Conservation (phyloP, 805 yeast species). For the Candida coquimbonensis region DNA sequence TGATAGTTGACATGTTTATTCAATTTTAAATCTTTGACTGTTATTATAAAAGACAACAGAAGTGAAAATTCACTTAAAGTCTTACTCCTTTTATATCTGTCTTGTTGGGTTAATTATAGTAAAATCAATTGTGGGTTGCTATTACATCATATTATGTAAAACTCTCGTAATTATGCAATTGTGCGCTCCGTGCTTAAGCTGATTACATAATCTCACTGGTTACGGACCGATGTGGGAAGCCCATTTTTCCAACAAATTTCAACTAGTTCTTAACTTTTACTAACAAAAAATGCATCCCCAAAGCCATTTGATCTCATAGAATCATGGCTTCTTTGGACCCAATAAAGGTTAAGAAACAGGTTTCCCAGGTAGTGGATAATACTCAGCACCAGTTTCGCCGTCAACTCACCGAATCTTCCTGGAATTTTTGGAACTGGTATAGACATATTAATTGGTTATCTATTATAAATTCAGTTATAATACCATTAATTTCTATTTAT, state of each 20-base stretch:
- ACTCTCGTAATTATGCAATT: too few relatives aligned
- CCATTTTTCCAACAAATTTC: background rate
- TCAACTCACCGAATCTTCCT: constrained; percentile 19
- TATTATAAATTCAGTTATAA: constrained; percentile 41
- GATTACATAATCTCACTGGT: too few relatives aligned
- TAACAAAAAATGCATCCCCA: background rate
- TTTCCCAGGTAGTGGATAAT: constrained; percentile 5
- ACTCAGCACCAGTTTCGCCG: constrained; percentile 12
- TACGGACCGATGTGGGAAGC: too few relatives aligned
- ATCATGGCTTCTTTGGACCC: constrained; percentile 1
- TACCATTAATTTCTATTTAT: constrained; percentile 47
- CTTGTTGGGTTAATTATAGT: too few relatives aligned
- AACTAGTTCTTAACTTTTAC: too few relatives aligned
- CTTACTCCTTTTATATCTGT: too few relatives aligned
- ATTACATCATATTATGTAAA: background rate
- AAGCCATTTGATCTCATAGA: background rate
- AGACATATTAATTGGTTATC: constrained; percentile 62
- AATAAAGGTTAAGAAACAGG: constrained; percentile 1
- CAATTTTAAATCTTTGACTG: background rate
- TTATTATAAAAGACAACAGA: too few relatives aligned
- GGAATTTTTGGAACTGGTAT: constrained; percentile 69
- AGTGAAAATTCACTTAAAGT: background rate
- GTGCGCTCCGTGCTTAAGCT: too few relatives aligned
- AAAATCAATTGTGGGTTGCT: background rate
- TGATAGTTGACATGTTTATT: constrained; percentile 17